Evolutionary conservation across 2,329 filamentous ascomycete genomes (phyloP).

Genomic region (Xylariaceae sp.): DNA sequence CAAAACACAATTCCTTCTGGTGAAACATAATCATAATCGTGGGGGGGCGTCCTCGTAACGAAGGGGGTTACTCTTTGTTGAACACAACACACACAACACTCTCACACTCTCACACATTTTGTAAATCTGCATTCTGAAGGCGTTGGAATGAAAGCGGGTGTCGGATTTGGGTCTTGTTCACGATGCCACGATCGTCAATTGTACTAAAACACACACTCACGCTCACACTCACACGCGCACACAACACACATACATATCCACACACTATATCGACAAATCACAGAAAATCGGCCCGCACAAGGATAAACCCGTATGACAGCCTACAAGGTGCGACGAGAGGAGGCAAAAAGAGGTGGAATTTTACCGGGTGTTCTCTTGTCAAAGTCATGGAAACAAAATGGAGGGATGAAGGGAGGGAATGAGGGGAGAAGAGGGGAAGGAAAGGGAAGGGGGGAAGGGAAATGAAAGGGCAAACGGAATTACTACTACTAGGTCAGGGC

Average conservation of each 20-base stretch:
- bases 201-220: constrained; percentile 8
- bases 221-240: too few relatives aligned
- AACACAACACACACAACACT: background rate
- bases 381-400: constrained; percentile 7
- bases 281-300: constrained; percentile 2
- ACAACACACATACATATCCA: too few relatives aligned
- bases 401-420: background rate
- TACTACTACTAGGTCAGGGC: background rate
- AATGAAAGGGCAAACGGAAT: background rate
- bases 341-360: background rate
- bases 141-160: constrained; percentile 16
- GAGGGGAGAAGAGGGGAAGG: background rate
- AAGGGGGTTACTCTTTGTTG: background rate
- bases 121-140: constrained; percentile 16
- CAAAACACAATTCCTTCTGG: constrained; percentile 9
- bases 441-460: background rate
- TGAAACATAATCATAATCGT: background rate
- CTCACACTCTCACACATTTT: background rate
- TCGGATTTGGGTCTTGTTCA: constrained; percentile 8
- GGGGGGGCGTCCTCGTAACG: background rate
- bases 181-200: constrained; percentile 16
- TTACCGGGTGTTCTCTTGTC: constrained; percentile 6
- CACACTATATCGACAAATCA: constrained; percentile 5
- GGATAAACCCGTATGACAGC: constrained; percentile 3
- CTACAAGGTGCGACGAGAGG: constrained; percentile 6